A percentile compares a stretch with the other conserved stretches of the same genome.
phyloP scores from a whole-genome alignment of 176 grass and related monocot species.

The Lolium perenne region DNA sequence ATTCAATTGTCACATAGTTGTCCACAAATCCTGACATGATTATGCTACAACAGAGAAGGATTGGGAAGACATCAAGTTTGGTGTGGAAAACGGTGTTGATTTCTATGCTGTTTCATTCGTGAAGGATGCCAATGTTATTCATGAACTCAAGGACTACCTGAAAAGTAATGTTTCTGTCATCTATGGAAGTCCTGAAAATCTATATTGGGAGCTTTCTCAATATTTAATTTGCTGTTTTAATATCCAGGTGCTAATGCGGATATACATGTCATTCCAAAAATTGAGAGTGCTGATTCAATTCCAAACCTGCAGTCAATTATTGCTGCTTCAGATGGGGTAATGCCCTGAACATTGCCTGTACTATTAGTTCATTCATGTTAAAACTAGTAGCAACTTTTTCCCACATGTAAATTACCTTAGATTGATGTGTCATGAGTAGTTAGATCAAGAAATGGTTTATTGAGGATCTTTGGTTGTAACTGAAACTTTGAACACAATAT shows the following conservation, averaged over 20 bases:
- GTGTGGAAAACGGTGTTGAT: conserved; percentile 89
- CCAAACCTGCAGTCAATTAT: conserved; percentile 97
- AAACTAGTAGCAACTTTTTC: conserved; percentile 18
- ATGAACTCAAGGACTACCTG: conserved; percentile 93
- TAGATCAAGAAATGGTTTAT: conserved; percentile 15
- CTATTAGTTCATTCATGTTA: conserved; percentile 18
- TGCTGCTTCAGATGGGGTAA: conserved; percentile 98
- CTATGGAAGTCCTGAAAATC: conserved; percentile 25
- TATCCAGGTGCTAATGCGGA: conserved; percentile 80
- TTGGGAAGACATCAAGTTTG: conserved; percentile 99
- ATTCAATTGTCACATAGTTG: conserved; percentile 31
- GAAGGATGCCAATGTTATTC: conserved; percentile 89
- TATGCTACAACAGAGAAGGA: conserved; percentile 80
- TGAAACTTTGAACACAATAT: conserved; percentile 5
- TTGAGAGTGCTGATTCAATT: conserved; percentile 98
- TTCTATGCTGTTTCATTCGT: conserved; percentile 99
- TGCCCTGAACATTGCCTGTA: background rate
- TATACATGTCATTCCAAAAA: conserved; percentile 95
- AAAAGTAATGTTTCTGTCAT: conserved; percentile 65
- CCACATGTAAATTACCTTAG: conserved; percentile 10
- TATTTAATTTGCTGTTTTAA: conserved; percentile 35
- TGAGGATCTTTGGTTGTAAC: background rate
- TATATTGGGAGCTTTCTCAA: conserved; percentile 36
- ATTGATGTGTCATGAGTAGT: conserved; percentile 26
- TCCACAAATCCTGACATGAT: conserved; percentile 37